phyloP scores from a whole-genome alignment of 2,329 filamentous ascomycete genomes.

The Eutypella sp. region DNA sequence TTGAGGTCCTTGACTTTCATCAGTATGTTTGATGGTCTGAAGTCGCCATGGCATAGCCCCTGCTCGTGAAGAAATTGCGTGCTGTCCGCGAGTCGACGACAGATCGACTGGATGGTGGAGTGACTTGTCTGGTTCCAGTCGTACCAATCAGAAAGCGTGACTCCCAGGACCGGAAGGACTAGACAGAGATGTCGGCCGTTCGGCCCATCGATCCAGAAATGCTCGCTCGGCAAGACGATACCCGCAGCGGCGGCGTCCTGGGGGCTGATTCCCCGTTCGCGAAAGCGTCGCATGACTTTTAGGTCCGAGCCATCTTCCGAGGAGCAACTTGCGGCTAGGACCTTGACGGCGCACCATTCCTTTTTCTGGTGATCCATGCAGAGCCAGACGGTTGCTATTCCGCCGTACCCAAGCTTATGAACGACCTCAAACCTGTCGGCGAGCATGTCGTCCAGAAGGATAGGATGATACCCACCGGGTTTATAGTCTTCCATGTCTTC shows the following conservation, averaged over 20 bases:
- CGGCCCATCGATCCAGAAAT: not conserved
- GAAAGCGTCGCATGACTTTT: not conserved
- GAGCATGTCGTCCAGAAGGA: not conserved
- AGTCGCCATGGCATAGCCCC: not conserved
- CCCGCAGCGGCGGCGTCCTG: not conserved
- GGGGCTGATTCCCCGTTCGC: not conserved
- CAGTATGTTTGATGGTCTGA: not conserved
- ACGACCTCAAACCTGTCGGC: not conserved
- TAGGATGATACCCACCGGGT: not conserved
- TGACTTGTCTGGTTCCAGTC: not conserved
- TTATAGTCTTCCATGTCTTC: not conserved
- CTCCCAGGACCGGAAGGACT: not conserved
- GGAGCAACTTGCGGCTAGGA: not conserved
- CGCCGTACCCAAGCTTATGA: not conserved
- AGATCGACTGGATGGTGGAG: not conserved
- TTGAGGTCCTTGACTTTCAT: not conserved
- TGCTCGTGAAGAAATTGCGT: not conserved
- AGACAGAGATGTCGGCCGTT: not conserved
- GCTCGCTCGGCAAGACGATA: not conserved
- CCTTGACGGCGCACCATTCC: not conserved
- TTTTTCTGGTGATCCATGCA: not conserved
- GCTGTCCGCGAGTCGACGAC: not conserved
- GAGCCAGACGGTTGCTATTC: not conserved
- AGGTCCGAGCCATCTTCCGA: not conserved
- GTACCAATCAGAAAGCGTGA: not conserved